A percentile compares a stretch with the other conserved stretches of the same genome.
Conservation (phyloP, 257 asterid genomes). For the Nicotiana sylvestris region DNA sequence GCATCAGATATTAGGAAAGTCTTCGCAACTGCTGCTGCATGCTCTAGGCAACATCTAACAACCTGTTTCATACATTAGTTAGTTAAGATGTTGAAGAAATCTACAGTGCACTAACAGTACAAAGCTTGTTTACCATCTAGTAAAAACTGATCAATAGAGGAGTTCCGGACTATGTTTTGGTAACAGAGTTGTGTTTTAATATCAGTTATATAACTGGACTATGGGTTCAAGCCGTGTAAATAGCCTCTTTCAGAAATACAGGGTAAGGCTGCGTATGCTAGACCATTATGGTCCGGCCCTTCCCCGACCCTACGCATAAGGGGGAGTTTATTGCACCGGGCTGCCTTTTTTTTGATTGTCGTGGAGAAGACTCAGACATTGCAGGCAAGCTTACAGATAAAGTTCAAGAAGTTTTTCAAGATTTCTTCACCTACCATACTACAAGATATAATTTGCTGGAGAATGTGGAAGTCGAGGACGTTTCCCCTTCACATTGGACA, state of each 20-base stretch:
- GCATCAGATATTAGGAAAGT: conserved; percentile 75
- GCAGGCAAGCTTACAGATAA: neutral
- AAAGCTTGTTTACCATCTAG: neutral
- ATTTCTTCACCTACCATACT: neutral
- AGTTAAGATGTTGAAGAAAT: neutral
- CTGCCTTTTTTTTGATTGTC: too few relatives aligned
- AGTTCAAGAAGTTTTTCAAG: neutral
- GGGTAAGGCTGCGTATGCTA: too few relatives aligned
- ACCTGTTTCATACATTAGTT: conserved; percentile 35
- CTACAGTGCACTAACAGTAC: neutral
- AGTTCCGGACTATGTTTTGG: neutral
- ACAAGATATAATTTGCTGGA: neutral
- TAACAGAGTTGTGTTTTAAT: neutral
- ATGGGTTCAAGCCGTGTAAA: too few relatives aligned
- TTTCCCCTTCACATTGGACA: neutral
- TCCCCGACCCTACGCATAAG: too few relatives aligned
- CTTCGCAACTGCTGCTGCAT: conserved; percentile 71
- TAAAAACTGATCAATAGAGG: neutral
- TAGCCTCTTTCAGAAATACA: too few relatives aligned
- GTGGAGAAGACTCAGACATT: neutral
- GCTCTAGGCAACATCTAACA: conserved; percentile 83
- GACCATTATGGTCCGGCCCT: too few relatives aligned
- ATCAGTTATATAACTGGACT: neutral
- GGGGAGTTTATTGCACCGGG: too few relatives aligned
- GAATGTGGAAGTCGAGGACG: neutral